Percentiles rank a stretch among this genome's conserved stretches.
Evolutionary conservation across 306 rosid genomes (phyloP).

Genomic region (Castanospermum australe): DNA sequence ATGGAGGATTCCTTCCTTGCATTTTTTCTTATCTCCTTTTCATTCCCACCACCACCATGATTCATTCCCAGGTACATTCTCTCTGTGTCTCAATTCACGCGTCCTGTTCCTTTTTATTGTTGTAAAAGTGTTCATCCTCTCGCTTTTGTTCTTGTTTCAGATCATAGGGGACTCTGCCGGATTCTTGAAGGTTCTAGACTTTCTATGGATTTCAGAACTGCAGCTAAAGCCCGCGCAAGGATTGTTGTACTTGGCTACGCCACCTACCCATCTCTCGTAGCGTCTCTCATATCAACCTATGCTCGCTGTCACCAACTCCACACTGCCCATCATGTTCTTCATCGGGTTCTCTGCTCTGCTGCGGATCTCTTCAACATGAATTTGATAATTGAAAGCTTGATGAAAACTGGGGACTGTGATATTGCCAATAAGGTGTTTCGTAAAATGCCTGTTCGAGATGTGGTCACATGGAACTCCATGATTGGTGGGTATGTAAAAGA

Average conservation of each 20-base stretch:
- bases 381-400: slow-evolving; percentile 35
- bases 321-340: slow-evolving; percentile 31
- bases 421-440: slow-evolving; percentile 54
- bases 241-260: slow-evolving; percentile 49
- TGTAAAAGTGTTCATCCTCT: not conserved
- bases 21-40: slow-evolving; percentile 9
- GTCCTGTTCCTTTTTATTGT: not conserved
- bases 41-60: not conserved
- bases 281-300: slow-evolving; percentile 53
- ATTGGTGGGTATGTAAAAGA: slow-evolving; percentile 63
- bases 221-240: slow-evolving; percentile 52
- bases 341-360: slow-evolving; percentile 19
- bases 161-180: slow-evolving; percentile 30
- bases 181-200: slow-evolving; percentile 49
- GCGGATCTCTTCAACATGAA: slow-evolving; percentile 36
- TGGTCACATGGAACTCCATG: slow-evolving; percentile 67
- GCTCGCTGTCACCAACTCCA: slow-evolving; percentile 25
- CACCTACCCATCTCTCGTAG: slow-evolving; percentile 54
- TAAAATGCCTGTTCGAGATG: slow-evolving; percentile 49
- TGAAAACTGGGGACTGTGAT: slow-evolving; percentile 50
- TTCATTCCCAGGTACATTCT: slow-evolving; percentile 2
- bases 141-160: slow-evolving; percentile 23
- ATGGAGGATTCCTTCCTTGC: not conserved
- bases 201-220: slow-evolving; percentile 37
- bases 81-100: not conserved